Evolutionary conservation across 495 filamentous ascomycete genomes (phyloP).

Genomic region (Xylaria scruposa): DNA sequence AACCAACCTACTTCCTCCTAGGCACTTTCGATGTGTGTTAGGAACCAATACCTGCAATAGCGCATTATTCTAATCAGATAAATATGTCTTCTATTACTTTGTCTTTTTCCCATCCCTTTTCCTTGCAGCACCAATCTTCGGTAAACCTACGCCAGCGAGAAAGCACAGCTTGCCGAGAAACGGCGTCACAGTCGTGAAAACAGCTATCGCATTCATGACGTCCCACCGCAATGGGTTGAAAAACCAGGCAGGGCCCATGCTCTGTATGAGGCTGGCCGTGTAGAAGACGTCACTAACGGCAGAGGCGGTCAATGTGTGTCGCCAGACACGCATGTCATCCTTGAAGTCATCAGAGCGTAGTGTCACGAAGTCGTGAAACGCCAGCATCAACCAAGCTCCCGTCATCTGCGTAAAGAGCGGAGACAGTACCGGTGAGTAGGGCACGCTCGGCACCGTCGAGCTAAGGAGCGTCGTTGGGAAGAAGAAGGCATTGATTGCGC

Average conservation of each 20-base stretch:
- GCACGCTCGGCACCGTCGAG: conserved; percentile 21
- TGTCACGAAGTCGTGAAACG: conserved; percentile 57
- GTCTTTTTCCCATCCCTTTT: conserved; percentile 8
- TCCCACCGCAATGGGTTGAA: conserved; percentile 25
- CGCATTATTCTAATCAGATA: neutral
- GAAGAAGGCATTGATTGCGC: conserved; percentile 25
- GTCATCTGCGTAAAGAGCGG: conserved; percentile 26
- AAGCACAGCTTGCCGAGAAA: conserved; percentile 26
- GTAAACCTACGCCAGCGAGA: conserved; percentile 17
- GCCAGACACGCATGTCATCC: conserved; percentile 25
- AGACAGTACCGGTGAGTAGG: conserved; percentile 14
- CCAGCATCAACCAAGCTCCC: conserved; percentile 48
- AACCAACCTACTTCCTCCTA: neutral
- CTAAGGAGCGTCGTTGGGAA: conserved; percentile 11
- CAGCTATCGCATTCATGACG: conserved; percentile 8
- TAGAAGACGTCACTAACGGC: conserved; percentile 27
- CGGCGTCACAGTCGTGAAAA: conserved; percentile 12
- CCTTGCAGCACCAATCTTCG: neutral
- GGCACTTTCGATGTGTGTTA: neutral
- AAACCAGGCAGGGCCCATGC: conserved; percentile 23
- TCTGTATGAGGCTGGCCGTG: conserved; percentile 22
- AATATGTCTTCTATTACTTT: conserved; percentile 1
- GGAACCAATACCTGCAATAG: neutral
- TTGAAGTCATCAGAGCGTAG: conserved; percentile 14
- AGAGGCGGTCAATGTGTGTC: conserved; percentile 23